Conservation (phyloP, 768 basidiomycete genomes). For the Agaricus subrufescens region DNA sequence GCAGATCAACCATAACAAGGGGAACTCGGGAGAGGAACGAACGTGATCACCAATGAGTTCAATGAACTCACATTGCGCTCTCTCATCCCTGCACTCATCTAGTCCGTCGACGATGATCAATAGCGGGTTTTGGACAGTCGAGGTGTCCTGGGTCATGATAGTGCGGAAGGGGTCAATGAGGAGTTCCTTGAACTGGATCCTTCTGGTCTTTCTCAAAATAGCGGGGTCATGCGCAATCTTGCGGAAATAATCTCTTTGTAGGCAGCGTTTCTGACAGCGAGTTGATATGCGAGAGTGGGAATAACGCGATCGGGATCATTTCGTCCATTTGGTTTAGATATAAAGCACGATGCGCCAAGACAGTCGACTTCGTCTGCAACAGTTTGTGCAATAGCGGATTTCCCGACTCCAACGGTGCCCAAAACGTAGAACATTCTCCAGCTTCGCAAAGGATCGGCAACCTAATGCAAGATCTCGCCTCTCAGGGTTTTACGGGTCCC, state of each 20-base stretch:
- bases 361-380: background rate
- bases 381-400: constrained; percentile 5
- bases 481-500: background rate
- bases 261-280: no score
- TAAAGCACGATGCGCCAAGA: constrained; percentile 2
- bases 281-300: constrained; percentile 1
- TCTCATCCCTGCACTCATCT: background rate
- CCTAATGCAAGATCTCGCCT: background rate
- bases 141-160: background rate
- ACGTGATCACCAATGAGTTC: background rate
- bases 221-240: no score
- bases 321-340: background rate
- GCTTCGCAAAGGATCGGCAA: background rate
- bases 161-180: background rate
- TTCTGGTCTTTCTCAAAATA: background rate
- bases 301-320: background rate
- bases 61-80: background rate
- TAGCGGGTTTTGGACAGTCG: background rate
- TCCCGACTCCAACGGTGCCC: constrained; percentile 3
- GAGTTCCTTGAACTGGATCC: background rate
- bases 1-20: no score
- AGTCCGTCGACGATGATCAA: background rate
- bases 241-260: no score
- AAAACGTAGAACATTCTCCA: constrained; percentile 1
- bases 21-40: no score